Conservation (phyloP, 1,139 yeast species). For the Entelexis paramagnoliae region DNA sequence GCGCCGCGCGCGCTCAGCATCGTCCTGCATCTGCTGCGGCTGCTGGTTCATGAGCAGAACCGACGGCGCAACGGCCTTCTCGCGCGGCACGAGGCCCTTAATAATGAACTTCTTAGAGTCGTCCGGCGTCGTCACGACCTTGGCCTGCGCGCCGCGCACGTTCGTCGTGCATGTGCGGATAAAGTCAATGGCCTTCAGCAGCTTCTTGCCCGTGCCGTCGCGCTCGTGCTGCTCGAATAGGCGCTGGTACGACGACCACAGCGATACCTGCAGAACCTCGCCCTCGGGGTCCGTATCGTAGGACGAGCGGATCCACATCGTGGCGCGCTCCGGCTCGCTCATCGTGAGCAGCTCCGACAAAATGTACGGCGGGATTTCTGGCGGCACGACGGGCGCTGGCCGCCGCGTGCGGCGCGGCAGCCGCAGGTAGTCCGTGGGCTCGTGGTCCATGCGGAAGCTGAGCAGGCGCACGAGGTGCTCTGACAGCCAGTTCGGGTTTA, state of each 20-base stretch:
- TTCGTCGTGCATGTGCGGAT: slow-evolving; percentile 89
- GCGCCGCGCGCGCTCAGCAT: slow-evolving; percentile 14
- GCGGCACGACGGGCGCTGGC: slow-evolving; percentile 50
- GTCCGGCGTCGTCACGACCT: slow-evolving; percentile 56
- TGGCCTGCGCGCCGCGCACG: slow-evolving; percentile 84
- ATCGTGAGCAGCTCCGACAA: slow-evolving; percentile 51
- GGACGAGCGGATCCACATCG: slow-evolving; percentile 89
- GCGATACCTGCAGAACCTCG: slow-evolving; percentile 87
- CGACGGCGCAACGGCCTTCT: slow-evolving; percentile 38
- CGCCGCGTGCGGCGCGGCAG: slow-evolving; percentile 34
- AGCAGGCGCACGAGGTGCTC: slow-evolving; percentile 49
- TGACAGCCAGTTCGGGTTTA: slow-evolving; percentile 32
- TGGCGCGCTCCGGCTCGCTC: slow-evolving; percentile 84
- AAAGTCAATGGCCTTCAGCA: slow-evolving; percentile 91
- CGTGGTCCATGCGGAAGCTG: slow-evolving; percentile 40
- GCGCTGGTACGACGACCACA: slow-evolving; percentile 91
- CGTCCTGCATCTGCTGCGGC: slow-evolving; percentile 3
- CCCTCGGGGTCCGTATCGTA: slow-evolving; percentile 68
- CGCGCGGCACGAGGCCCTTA: slow-evolving; percentile 73
- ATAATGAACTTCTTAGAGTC: slow-evolving; percentile 75
- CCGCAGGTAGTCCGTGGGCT: slow-evolving; percentile 31
- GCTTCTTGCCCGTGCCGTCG: slow-evolving; percentile 38
- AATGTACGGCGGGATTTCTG: slow-evolving; percentile 51
- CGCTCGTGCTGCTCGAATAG: slow-evolving; percentile 52
- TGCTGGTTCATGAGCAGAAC: slow-evolving; percentile 14